A percentile compares a stretch with the other conserved stretches of the same genome.
These are phyloP conservation scores for Lipomyces starkeyi DNA, from an alignment of 805 yeast species.

Conservation along the genomic window DNA sequence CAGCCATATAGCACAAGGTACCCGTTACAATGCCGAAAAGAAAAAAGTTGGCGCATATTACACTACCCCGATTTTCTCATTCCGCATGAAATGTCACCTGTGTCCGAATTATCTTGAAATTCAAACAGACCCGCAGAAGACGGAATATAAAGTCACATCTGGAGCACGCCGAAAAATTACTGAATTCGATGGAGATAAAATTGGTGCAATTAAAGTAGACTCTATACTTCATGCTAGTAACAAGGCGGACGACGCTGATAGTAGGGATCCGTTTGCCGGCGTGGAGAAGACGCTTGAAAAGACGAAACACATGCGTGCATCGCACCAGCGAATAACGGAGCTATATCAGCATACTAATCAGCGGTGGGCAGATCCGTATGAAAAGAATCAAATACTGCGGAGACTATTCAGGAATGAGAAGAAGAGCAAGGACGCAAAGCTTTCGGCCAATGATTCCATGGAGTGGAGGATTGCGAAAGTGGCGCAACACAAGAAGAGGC, in stretches of 20 bases:
- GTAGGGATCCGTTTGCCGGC: slow-evolving; percentile 36
- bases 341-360: slow-evolving; percentile 31
- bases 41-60: slow-evolving; percentile 42
- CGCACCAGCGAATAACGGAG: slow-evolving; percentile 30
- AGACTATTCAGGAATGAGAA: slow-evolving; percentile 34
- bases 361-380: slow-evolving; percentile 42
- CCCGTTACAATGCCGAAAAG: slow-evolving; percentile 46
- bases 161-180: slow-evolving; percentile 39
- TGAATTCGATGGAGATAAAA: slow-evolving; percentile 27
- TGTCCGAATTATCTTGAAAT: slow-evolving; percentile 42
- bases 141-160: slow-evolving; percentile 39
- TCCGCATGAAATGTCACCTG: slow-evolving; percentile 42
- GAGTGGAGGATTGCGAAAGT: slow-evolving; percentile 34
- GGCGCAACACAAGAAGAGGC: slow-evolving; percentile 33
- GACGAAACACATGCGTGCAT: slow-evolving; percentile 11
- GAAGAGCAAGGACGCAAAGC: slow-evolving; percentile 19
- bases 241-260: not conserved
- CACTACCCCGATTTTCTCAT: slow-evolving; percentile 44
- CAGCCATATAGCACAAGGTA: slow-evolving; percentile 42
- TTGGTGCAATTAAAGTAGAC: slow-evolving; percentile 11
- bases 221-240: not conserved
- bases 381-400: slow-evolving; percentile 41
- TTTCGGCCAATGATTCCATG: slow-evolving; percentile 29
- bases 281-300: slow-evolving; percentile 33
- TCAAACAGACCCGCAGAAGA: slow-evolving; percentile 45